Evolutionary conservation across 768 basidiomycete genomes (phyloP), one percentile per base, ranked within the genome.

Genomic region (Tricholoma hemisulphureum): DNA sequence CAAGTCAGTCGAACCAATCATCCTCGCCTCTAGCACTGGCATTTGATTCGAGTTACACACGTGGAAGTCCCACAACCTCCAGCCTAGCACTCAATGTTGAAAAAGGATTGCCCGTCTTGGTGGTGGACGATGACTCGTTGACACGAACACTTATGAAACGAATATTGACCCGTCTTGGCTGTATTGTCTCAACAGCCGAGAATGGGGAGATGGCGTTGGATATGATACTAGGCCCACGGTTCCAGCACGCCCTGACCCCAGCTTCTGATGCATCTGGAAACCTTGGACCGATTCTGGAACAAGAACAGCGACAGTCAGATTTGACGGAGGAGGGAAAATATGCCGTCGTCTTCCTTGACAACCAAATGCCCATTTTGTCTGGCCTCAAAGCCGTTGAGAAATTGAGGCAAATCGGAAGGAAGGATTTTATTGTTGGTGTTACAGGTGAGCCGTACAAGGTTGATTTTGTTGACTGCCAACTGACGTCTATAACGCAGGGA

Each of bases 281-380:
- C 35, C 59, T 62, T 39, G 73, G 70, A 14, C 77, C 77, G 10
- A 76, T 77, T 21, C 59, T 76, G 57, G 77, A 80, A 61, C 73
- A 73, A 58, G 67, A 67, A 29, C 56, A 39, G 61, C 58, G 51
- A 51, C 58, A 52, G 14, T 54, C 53, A 6, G 62, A 58, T 20
- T 59, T 59, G 4, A 58, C 62, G 31, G 65, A 70, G 46, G 74
- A 78, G 59, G 68, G 69, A 10, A 79, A 72, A 60, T 83, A 70
- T 63, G 78, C 79, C 18, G 72, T 82, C 1, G 69, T 82, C 39
- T 84, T 83, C 58, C 67, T 84, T 65, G 82, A 83, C 56, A 94
- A 95, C 69, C 91, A 93, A 71, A 93, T 93, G 89, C 88, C 88
- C 8, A 75, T 91, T 18, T 78, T 91, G 77, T 87, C 87, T 59